Evolutionary conservation across 257 asterid genomes (phyloP), one percentile per base, ranked within the genome.

Genomic region (Euphrasia confusa): DNA sequence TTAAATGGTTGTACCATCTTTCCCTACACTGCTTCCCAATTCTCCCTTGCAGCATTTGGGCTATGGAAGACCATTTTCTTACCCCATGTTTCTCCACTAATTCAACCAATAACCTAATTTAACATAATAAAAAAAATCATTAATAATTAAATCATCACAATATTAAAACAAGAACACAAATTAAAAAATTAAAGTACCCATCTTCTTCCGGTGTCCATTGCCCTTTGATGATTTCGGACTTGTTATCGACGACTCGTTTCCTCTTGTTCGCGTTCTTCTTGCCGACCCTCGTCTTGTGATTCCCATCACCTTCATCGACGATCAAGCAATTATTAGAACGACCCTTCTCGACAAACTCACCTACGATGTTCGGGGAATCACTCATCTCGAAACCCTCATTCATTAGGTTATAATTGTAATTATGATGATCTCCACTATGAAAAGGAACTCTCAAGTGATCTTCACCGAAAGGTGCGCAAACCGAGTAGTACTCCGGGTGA

Each of bases 21-120:
- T 89, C 95, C 67, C 96, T 77, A 63, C 96, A 89, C 60, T 89
- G 96, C 79, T 89, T 89, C 67, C 95, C 96, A 15, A 75, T 74
- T 68, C 93, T 86, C 13, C 90, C 90, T 0, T 65, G 71, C 35
- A 89, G 81, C 77, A 75, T 72, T 74, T 80, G 79, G 64, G 96
- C 93, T 14, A 89, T 81, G 35, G 76, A 58, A 10, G 95, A 71
- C 96, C 96, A 89, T 73, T 83, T 79, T 75, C 75, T 73, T 27
- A 73, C 79, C 50, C 96, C 96, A 71, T 78, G 79, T 50, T 75
- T 77, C 73, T 77, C 82, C n/a, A 89, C 95, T 74, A 86, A 74
- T 71, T 74, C 79, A 49, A 68, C 65, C 65, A 89, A 62, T 55
- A 80, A 60, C 72, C 95, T 87, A 56, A 60, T 30, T 21, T 21